Percentiles rank a stretch among this genome's conserved stretches.
Evolutionary conservation across 306 rosid species (phyloP).

Genomic region (Vigna reflexopilosa): DNA sequence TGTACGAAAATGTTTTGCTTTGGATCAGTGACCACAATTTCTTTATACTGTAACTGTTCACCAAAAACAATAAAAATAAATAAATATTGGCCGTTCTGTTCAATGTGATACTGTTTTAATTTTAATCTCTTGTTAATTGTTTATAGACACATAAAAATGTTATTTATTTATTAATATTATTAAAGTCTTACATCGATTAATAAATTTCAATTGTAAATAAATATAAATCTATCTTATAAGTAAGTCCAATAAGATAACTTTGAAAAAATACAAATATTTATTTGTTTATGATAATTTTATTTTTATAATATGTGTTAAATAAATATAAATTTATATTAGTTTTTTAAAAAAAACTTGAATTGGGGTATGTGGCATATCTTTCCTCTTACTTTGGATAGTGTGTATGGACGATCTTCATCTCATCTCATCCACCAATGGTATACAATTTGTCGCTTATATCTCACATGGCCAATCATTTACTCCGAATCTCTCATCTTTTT

Average conservation of each 20-base stretch:
- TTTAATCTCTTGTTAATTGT: background rate
- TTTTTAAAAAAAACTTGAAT: background rate
- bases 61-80: background rate
- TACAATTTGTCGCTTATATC: background rate
- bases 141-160: background rate
- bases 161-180: no score
- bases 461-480: constrained; percentile 47
- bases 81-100: background rate
- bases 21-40: constrained; percentile 27
- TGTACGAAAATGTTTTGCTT: constrained; percentile 54
- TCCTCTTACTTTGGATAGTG: background rate
- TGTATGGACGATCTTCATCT: background rate
- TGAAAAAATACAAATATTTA: no score
- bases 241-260: no score
- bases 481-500: constrained; percentile 19
- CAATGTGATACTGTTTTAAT: background rate
- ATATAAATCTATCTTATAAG: no score
- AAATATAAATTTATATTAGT: no score
- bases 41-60: background rate
- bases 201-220: no score
- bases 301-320: no score
- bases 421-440: constrained; percentile 10
- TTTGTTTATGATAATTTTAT: background rate
- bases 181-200: no score
- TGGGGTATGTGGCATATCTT: background rate